Percentiles rank a stretch among this genome's conserved stretches.
Conservation (phyloP, 2,329 filamentous ascomycete species). For the Chaetomium olivaceum region DNA sequence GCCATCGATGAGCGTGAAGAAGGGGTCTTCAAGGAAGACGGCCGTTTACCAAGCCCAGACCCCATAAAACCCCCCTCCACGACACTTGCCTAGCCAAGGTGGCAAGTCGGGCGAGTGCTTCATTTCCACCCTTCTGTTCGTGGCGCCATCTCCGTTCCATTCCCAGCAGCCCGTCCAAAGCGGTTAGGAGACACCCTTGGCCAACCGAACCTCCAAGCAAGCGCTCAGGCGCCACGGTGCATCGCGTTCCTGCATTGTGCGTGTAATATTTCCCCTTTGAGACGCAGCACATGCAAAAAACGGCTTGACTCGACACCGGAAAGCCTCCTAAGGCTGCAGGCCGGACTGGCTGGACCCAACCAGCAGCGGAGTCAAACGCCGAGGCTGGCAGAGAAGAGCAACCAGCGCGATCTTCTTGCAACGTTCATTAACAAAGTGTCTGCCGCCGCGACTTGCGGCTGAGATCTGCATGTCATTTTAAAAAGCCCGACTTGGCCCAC, state of each 20-base stretch:
- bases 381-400: constrained; percentile 5
- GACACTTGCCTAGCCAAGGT: neutral
- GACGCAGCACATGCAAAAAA: constrained; percentile 10
- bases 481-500: constrained; percentile 27
- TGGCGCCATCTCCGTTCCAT: constrained; percentile 8
- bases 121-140: constrained; percentile 13
- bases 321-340: constrained; percentile 7
- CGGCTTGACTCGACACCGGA: constrained; percentile 5
- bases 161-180: constrained; percentile 16
- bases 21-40: constrained; percentile 8
- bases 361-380: neutral
- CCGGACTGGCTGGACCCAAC: constrained; percentile 1
- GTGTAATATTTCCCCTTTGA: constrained; percentile 2
- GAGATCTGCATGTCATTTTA: constrained; percentile 31
- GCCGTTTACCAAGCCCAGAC: neutral
- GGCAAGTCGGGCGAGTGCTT: neutral
- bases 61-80: neutral
- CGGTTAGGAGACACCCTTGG: constrained; percentile 10
- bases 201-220: constrained; percentile 9
- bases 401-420: constrained; percentile 15
- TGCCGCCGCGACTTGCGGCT: constrained; percentile 10
- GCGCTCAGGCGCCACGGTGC: constrained; percentile 11
- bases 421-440: neutral
- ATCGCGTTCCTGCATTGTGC: constrained; percentile 18
- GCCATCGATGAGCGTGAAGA: neutral